A percentile compares a stretch with the other conserved stretches of the same genome.
Conservation (phyloP, 495 filamentous ascomycete genomes). For the Darksidea phi region DNA sequence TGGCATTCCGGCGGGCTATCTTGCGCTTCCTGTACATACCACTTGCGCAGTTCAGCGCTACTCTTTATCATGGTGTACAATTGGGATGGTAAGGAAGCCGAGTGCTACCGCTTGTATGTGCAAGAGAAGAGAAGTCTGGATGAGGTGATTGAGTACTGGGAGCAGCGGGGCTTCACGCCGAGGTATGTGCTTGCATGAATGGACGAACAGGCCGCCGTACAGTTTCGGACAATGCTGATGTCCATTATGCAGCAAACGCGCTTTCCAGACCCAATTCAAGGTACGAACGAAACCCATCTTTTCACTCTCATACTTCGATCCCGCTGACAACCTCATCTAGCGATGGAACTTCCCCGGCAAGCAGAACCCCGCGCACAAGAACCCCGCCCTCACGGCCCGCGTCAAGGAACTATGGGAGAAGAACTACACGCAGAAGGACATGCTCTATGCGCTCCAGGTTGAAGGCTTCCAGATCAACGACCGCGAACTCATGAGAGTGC, state of each 20-base stretch:
- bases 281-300: no score
- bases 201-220: conserved; percentile 17
- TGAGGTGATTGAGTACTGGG: conserved; percentile 33
- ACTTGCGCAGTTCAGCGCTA: conserved; percentile 9
- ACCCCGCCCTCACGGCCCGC: conserved; percentile 61
- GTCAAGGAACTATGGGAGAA: conserved; percentile 74
- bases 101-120: conserved; percentile 71
- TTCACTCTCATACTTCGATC: background rate
- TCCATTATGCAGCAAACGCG: conserved; percentile 58
- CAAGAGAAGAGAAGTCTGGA: conserved; percentile 67
- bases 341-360: conserved; percentile 77
- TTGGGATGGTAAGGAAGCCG: conserved; percentile 69
- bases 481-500: conserved; percentile 64
- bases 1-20: background rate
- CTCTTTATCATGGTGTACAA: conserved; percentile 62
- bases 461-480: conserved; percentile 73
- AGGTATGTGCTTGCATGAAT: conserved; percentile 31
- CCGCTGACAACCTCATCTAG: conserved; percentile 15
- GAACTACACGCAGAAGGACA: conserved; percentile 67
- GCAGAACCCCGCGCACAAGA: conserved; percentile 67
- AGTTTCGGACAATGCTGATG: background rate
- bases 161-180: conserved; percentile 28
- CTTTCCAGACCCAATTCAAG: conserved; percentile 71
- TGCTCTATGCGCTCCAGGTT: conserved; percentile 65
- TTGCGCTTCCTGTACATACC: background rate